Conservation (phyloP, 306 rosid species). For the Vigna trinervia region DNA sequence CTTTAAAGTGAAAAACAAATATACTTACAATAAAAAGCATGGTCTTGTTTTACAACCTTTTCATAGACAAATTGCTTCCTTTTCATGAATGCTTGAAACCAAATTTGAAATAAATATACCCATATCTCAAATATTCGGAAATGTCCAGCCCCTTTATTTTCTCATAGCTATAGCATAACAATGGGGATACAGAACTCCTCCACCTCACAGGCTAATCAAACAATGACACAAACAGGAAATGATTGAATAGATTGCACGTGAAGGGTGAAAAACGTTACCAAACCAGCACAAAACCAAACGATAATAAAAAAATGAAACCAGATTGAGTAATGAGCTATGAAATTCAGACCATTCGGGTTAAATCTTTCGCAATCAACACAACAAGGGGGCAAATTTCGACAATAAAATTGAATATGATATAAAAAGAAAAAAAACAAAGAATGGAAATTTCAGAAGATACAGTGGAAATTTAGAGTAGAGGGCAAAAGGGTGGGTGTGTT, state of each 20-base stretch:
- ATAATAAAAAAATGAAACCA: neutral
- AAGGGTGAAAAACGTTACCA: slow-evolving; percentile 13
- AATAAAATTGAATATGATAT: neutral
- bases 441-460: neutral
- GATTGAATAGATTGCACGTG: slow-evolving; percentile 7
- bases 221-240: neutral
- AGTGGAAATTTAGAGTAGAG: neutral
- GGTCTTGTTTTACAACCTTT: neutral
- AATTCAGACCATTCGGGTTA: slow-evolving; percentile 8
- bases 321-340: slow-evolving; percentile 19
- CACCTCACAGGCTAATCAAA: slow-evolving; percentile 23
- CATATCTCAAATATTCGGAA: neutral
- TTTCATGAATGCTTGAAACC: slow-evolving; percentile 12
- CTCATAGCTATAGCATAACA: slow-evolving; percentile 2
- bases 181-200: neutral
- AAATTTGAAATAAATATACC: slow-evolving; percentile 12
- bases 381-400: neutral
- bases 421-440: neutral
- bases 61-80: neutral
- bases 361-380: neutral
- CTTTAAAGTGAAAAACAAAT: slow-evolving; percentile 16
- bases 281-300: slow-evolving; percentile 10
- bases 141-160: neutral
- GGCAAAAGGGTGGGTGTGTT: neutral
- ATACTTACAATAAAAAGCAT: neutral